phyloP scores from a whole-genome alignment of 306 rosid genomes.

The Myrica gale region DNA sequence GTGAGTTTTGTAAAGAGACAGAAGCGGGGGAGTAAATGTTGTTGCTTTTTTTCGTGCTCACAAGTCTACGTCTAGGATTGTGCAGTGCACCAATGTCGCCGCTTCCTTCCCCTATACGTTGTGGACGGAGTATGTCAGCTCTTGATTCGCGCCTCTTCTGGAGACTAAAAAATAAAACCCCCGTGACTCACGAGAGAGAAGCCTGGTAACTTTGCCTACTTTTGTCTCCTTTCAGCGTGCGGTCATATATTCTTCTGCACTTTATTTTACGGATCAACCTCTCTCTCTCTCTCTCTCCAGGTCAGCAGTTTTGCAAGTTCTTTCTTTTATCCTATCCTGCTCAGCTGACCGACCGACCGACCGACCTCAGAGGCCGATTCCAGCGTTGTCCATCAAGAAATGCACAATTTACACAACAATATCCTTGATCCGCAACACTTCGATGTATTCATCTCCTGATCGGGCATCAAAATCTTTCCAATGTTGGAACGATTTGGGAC shows the following conservation, averaged over 20 bases:
- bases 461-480: no score
- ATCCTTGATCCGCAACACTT: no score
- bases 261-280: no score
- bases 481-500: no score
- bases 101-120: constrained; percentile 3
- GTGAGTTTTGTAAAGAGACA: neutral
- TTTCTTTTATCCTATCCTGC: neutral
- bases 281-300: neutral
- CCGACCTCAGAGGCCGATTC: neutral
- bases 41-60: neutral
- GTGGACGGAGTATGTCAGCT: neutral
- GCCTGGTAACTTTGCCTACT: no score
- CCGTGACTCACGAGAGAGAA: no score
- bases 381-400: neutral
- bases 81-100: neutral
- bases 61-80: neutral
- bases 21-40: neutral
- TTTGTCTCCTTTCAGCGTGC: no score
- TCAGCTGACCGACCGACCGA: neutral
- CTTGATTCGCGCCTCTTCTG: neutral
- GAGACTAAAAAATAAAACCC: no score
- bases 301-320: neutral
- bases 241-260: no score
- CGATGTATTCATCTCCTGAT: no score
- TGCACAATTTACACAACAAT: no score